These are phyloP conservation scores for Solanum hybrid DNA, from an alignment of 305 asterid genomes.

Conservation along the genomic window DNA sequence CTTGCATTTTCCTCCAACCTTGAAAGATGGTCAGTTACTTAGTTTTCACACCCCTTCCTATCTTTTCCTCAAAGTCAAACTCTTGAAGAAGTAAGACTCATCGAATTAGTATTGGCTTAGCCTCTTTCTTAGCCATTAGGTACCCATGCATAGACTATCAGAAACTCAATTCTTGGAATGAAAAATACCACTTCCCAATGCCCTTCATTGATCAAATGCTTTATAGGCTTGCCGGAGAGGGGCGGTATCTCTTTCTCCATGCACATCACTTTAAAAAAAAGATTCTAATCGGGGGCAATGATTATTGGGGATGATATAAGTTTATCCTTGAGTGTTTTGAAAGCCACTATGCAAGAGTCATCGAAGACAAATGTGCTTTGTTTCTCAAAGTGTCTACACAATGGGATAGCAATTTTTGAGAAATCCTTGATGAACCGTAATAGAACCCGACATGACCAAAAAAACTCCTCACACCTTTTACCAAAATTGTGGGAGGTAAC, in stretches of 20 bases:
- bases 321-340: not conserved
- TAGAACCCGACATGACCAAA: not conserved
- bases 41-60: not conserved
- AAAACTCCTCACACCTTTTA: not conserved
- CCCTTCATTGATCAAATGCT: not conserved
- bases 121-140: not conserved
- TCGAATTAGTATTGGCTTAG: not conserved
- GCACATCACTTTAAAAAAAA: not conserved
- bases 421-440: not conserved
- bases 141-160: not conserved
- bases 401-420: not conserved
- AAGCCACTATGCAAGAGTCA: not conserved
- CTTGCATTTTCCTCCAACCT: not conserved
- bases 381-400: not conserved
- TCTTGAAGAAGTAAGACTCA: not conserved
- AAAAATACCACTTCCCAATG: not conserved
- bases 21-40: not conserved
- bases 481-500: not conserved
- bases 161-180: not conserved
- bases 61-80: not conserved
- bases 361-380: not conserved
- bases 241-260: not conserved
- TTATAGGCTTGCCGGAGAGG: not conserved
- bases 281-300: not conserved
- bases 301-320: not conserved